A percentile compares a stretch with the other conserved stretches of the same genome.
These are phyloP conservation scores for Boeremia lycopersici DNA, from an alignment of 2,329 filamentous ascomycete species.

Conservation along the genomic window DNA sequence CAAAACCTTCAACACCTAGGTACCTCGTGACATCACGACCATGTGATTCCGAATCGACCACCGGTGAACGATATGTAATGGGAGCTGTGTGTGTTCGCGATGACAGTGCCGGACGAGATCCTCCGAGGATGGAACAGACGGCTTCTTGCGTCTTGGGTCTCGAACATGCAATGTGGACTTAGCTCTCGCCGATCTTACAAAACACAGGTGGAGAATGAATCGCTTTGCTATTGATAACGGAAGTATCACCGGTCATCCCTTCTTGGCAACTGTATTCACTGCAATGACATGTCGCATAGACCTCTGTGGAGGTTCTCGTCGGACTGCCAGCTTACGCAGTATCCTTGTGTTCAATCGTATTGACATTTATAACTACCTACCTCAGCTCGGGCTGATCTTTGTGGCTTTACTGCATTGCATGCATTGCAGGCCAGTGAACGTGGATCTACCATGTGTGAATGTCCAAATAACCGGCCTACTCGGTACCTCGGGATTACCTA, in stretches of 20 bases:
- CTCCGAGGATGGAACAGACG: constrained; percentile 13
- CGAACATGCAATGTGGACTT: constrained; percentile 35
- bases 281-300: not conserved
- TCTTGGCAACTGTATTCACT: not conserved
- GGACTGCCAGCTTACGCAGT: constrained; percentile 2
- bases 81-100: not conserved
- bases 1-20: constrained; percentile 3
- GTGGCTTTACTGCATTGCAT: constrained; percentile 11
- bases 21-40: constrained; percentile 1
- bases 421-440: constrained; percentile 1
- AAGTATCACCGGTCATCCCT: not conserved
- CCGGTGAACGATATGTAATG: constrained; percentile 2
- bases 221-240: constrained; percentile 18
- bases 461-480: constrained; percentile 6
- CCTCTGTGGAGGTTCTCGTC: not conserved
- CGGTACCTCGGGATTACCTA: constrained; percentile 13
- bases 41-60: not conserved
- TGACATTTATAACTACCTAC: constrained; percentile 3
- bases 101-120: not conserved
- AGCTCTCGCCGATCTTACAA: constrained; percentile 23
- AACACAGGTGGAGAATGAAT: constrained; percentile 1
- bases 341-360: not conserved
- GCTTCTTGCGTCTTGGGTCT: constrained; percentile 23
- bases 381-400: not conserved
- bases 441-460: constrained; percentile 4